phyloP scores from a whole-genome alignment of 176 grass and related monocot species.

The Oryza nivara region DNA sequence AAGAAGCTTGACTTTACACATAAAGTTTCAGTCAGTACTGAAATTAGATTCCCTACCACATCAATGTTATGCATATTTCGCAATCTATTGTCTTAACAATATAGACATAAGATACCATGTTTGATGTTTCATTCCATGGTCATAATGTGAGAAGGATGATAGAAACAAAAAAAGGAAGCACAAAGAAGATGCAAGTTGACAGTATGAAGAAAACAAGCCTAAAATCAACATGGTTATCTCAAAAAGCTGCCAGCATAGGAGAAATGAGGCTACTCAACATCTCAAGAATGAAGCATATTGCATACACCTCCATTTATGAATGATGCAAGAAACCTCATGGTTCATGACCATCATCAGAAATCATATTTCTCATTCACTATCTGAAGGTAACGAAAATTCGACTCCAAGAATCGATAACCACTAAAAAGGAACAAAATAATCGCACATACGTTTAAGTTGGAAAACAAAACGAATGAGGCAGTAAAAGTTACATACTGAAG shows the following conservation, averaged over 20 bases:
- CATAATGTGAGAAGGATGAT: background rate
- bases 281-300: background rate
- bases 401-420: background rate
- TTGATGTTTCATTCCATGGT: background rate
- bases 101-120: background rate
- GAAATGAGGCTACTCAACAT: background rate
- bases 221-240: background rate
- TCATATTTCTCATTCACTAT: background rate
- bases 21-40: background rate
- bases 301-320: background rate
- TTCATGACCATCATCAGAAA: background rate
- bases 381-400: background rate
- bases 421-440: slow-evolving; percentile 13
- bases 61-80: background rate
- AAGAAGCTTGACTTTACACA: background rate
- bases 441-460: background rate
- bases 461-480: background rate
- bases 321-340: background rate
- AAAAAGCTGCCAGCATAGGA: background rate
- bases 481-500: slow-evolving; percentile 71
- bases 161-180: background rate
- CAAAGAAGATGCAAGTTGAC: background rate
- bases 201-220: background rate
- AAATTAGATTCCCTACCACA: background rate
- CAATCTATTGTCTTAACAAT: background rate